Base-by-base conservation (phyloP, 257 asterid genomes). In the Nicotiana tabacum region DNA sequence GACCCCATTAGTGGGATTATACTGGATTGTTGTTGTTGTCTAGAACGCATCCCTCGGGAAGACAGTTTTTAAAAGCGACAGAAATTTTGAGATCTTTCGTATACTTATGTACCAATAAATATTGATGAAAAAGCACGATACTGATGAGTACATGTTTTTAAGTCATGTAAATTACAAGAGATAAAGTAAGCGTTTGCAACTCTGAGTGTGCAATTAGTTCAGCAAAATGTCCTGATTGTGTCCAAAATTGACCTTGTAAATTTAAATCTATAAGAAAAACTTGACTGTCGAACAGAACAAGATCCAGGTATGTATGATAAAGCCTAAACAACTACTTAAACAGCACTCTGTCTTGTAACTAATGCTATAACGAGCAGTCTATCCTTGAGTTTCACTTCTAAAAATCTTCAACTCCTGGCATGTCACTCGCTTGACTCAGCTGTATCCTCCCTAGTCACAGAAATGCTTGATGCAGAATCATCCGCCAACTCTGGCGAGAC, bases 381-480 rank as follows among this genome's bases (percentile, higher is more conserved):
- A 46, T 46, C 37, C 21, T 46, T 13, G n/a, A 58, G 13, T 72
- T 72, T 46, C 21, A 24, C 60, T 70, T 70, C 78, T 6, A 70
- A 70, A 48, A 48, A 10, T 11, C 58, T 11, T 12, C 58, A 15
- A 11, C 58, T 53, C 58, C 58, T 13, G 18, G 0, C 27, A 74
- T 57, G 12, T 76, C 35, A 76, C 9, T 76, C 46, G 29, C 80
- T 82, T 12, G 72, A 76, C 53, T 51, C 77, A 17, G 84, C 74
- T 3, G 80, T 24, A 27, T 84, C 91, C 2, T 80, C 91, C 32
- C 85, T 70, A n/a, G 81, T 81, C 29, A 90, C 10, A 1, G 79
- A 83, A 24, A 86, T 86, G 89, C 94, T 91, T 4, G 93, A 86
- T 60, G 91, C 90, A 0, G 90, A 82, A 51, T 57, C 89, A 11